A percentile compares a stretch with the other conserved stretches of the same genome.
phyloP scores from a whole-genome alignment of 306 rosid genomes.

The Geum urbanum region DNA sequence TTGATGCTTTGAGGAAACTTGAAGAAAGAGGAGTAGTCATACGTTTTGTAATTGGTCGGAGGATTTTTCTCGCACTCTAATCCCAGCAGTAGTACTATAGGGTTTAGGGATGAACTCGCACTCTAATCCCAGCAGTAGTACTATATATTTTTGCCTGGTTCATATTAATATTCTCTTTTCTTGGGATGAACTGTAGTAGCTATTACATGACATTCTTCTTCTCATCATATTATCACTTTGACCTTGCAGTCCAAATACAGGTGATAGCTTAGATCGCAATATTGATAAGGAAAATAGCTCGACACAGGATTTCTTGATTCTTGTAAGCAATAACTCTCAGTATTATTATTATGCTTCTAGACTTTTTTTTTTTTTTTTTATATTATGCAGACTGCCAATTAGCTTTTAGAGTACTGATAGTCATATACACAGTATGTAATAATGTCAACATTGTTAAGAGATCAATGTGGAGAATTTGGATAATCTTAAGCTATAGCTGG shows the following conservation, averaged over 20 bases:
- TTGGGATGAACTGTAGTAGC: conserved; percentile 1
- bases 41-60: conserved; percentile 94
- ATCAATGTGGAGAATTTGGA: background rate
- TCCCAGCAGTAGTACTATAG: conserved; percentile 8
- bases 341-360: conserved; percentile 19
- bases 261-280: conserved; percentile 95
- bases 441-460: background rate
- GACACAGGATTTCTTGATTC: conserved; percentile 85
- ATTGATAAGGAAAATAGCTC: conserved; percentile 67
- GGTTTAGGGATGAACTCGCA: too few species aligned
- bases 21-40: conserved; percentile 92
- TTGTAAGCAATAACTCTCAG: conserved; percentile 55
- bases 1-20: conserved; percentile 85
- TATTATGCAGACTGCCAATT: too few species aligned
- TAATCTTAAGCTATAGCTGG: background rate
- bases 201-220: conserved; percentile 12
- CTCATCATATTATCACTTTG: conserved; percentile 20
- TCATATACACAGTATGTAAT: too few species aligned
- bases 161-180: conserved; percentile 15
- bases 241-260: conserved; percentile 74
- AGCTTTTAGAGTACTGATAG: background rate
- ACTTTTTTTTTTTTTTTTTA: background rate
- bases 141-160: conserved; percentile 19
- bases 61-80: conserved; percentile 59
- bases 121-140: conserved; percentile 27